Evolutionary conservation across 164 flowering plant species (phyloP), one percentile per base, ranked within the genome.

Genomic region (Litsea cubeba): DNA sequence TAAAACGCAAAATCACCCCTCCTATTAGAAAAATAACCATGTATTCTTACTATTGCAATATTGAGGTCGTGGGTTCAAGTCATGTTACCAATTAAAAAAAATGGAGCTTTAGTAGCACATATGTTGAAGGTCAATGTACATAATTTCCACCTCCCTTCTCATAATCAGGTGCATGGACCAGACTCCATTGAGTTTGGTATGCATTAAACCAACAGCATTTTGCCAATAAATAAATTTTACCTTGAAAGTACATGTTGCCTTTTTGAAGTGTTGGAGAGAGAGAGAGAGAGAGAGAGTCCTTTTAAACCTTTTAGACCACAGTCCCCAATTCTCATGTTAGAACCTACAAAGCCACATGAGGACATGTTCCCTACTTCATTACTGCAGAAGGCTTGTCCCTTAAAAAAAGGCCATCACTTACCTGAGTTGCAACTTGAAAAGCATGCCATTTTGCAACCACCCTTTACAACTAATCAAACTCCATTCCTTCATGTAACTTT

Each of bases 351-450:
- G 4, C 11, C 69, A 66, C 69, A 17, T 66, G 49, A 28, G 20
- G 25, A 68, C 71, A 46, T 22, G 71, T 7, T 68, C 15, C n/a
- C 11, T 22, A 2, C 32, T 46, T 68, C 51, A 68, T 68, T 68
- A 22, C 26, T 11, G 49, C 17, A 20, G 26, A 22, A 20, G 25
- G 51, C 20, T 46, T 20, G 15, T 65, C 46, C 40, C 1, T 30
- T 28, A 30, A 65, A 65, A 26, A 65, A 26, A 25, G 70, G 57
- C 57, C 51, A 68, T 46, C 51, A 68, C 22, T 22, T 35, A 46
- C 70, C 35, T 68, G 49, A 68, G 57, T 20, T 68, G 70, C 8
- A 35, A 68, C 50, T n/a, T 68, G 54, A 5, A 68, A 68, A n/a
- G 50, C 15, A n/a, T 23, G 2, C 57, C 25, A 22, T 68, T 68